Percentiles rank a stretch among this genome's conserved stretches.
phyloP scores from a whole-genome alignment of 768 basidiomycete genomes.

The Termitomyces sp. region DNA sequence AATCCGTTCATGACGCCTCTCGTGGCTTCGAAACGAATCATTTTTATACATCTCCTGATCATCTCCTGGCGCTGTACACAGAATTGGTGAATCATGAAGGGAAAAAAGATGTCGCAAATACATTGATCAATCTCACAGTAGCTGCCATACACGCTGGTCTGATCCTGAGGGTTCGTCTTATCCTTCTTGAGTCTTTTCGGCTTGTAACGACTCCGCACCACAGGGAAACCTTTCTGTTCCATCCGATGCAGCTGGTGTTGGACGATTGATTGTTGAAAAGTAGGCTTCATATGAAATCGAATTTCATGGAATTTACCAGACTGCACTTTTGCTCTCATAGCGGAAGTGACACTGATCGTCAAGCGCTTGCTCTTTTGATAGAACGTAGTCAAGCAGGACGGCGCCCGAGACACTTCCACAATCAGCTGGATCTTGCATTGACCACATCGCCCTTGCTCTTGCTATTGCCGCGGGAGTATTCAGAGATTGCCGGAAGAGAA shows the following conservation, averaged over 20 bases:
- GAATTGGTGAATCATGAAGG: not conserved
- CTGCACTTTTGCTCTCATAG: not conserved
- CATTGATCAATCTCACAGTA: too few relatives aligned
- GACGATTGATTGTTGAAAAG: too few relatives aligned
- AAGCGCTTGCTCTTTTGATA: not conserved
- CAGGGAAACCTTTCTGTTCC: not conserved
- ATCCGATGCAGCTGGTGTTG: too few relatives aligned
- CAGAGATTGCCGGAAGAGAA: not conserved
- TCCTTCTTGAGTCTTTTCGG: not conserved
- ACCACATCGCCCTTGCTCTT: too few relatives aligned
- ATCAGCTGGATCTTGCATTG: too few relatives aligned
- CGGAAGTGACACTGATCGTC: not conserved
- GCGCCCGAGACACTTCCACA: too few relatives aligned
- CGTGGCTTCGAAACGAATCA: not conserved
- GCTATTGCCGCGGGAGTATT: too few relatives aligned
- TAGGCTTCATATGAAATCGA: too few relatives aligned
- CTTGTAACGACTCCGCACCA: too few relatives aligned
- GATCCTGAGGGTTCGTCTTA: not conserved
- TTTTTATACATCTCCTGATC: not conserved
- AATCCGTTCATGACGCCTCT: not conserved
- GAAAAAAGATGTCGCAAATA: too few relatives aligned
- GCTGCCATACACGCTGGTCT: too few relatives aligned
- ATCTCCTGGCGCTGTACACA: not conserved
- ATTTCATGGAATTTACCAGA: too few relatives aligned
- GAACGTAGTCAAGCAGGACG: not conserved